A percentile compares a stretch with the other conserved stretches of the same genome.
phyloP scores from a whole-genome alignment of 1,139 yeast genomes.

The Taiozyma sp. region DNA sequence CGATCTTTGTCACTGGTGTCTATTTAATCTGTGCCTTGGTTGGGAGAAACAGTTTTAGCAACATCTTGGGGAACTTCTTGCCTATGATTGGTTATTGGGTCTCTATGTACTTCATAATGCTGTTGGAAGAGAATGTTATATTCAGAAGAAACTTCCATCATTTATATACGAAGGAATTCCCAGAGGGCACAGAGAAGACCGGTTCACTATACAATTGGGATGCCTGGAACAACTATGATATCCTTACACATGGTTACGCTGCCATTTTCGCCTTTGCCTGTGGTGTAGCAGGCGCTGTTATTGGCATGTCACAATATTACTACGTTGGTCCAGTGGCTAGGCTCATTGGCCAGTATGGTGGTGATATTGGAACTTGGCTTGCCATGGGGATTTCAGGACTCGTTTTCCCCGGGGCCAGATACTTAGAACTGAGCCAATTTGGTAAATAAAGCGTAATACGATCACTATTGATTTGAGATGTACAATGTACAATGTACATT shows the following conservation, averaged over 20 bases:
- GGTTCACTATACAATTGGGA: conserved; percentile 51
- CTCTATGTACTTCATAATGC: conserved; percentile 69
- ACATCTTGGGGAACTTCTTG: conserved; percentile 75
- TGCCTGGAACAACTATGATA: conserved; percentile 55
- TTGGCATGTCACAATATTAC: conserved; percentile 79
- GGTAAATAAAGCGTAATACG: conserved; percentile 17
- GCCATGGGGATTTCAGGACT: conserved; percentile 69
- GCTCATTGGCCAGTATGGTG: conserved; percentile 56
- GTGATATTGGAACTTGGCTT: conserved; percentile 81
- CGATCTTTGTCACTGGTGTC: conserved; percentile 57
- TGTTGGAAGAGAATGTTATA: conserved; percentile 70
- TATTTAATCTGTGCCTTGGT: conserved; percentile 69
- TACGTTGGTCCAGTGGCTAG: conserved; percentile 70
- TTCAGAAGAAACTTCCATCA: conserved; percentile 54
- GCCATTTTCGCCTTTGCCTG: conserved; percentile 53
- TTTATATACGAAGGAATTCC: conserved; percentile 53
- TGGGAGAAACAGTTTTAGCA: conserved; percentile 72
- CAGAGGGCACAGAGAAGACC: conserved; percentile 13
- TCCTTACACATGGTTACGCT: conserved; percentile 60
- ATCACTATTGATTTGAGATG: background rate
- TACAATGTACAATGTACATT: background rate
- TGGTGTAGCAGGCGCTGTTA: conserved; percentile 72
- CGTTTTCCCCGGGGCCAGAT: conserved; percentile 60
- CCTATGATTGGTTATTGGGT: conserved; percentile 97
- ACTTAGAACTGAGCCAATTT: conserved; percentile 53